Evolutionary conservation across 345 rosid genomes (phyloP), one percentile per base, ranked within the genome.

Genomic region (Draba incana): DNA sequence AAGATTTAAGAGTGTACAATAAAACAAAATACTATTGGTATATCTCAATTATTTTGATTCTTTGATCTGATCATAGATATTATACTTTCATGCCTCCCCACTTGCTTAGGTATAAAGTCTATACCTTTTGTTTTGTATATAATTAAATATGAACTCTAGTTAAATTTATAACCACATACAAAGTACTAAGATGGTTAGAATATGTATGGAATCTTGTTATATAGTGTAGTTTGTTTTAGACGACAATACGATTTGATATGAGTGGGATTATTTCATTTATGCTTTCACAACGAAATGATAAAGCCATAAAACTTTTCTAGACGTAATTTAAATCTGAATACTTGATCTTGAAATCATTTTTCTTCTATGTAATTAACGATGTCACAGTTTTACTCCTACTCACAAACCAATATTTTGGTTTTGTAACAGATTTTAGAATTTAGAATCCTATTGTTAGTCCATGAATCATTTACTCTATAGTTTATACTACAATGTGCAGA

Each of bases 41-140:
- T 55, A 63, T 71, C 77, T 66, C 77, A 59, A 67, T 67, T 74
- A 74, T 67, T 66, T 60, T 45, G 66, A 66, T 74, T 74, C 68
- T 60, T 60, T 74, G 68, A 67, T 61, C 62, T 66, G 63, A 37
- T 52, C 37, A 33, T 66, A 67, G 63, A 74, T 67, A 74, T 67
- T 74, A 59, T 67, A 67, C 73, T 45, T 55, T 65, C 62, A 11
- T 52, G 16, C 51, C 68, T 53, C 56, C 49, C 77, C 78, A 66
- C 78, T 67, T 52, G 77, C 72, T 59, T 66, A 52, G 61, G 68
- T 66, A 66, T 74, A 65, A 23, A 49, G 42, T 47, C 39, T 31
- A 48, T 66, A 30, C 4, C 42, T 8, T 65, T 57, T 28, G 3
- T 4, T 6, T 25, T 30, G 54, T 47, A 42, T 15, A 47, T 63